Conservation (phyloP, 106 monocot species). For the Dendrobium officinale region DNA sequence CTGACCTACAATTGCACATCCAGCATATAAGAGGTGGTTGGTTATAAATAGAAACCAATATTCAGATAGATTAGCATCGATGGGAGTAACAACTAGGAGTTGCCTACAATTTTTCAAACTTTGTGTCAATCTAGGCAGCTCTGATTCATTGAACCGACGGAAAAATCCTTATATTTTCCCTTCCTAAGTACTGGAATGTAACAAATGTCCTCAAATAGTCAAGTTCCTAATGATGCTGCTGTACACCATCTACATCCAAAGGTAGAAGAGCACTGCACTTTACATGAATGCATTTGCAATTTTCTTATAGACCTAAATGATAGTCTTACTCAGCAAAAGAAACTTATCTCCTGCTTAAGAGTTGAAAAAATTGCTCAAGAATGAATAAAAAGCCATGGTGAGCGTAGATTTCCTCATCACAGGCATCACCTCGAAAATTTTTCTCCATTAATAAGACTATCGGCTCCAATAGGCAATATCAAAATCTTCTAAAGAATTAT, state of each 20-base stretch:
- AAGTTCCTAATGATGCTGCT: background rate
- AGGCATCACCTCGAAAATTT: background rate
- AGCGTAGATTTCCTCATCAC: background rate
- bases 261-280: background rate
- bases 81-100: background rate
- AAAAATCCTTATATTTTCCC: background rate
- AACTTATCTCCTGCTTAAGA: background rate
- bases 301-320: background rate
- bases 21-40: background rate
- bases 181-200: background rate
- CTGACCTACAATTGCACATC: background rate
- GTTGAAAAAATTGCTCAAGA: background rate
- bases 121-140: background rate
- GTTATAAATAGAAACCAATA: background rate
- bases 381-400: background rate
- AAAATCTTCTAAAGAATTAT: background rate
- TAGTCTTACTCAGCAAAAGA: background rate
- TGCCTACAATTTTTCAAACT: background rate
- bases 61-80: background rate
- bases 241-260: slow-evolving; percentile 2
- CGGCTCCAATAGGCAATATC: background rate
- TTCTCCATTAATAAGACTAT: background rate
- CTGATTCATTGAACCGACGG: background rate
- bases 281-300: background rate
- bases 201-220: background rate